Evolutionary conservation across 495 filamentous ascomycete genomes (phyloP).

Genomic region (Tricharina praecox): DNA sequence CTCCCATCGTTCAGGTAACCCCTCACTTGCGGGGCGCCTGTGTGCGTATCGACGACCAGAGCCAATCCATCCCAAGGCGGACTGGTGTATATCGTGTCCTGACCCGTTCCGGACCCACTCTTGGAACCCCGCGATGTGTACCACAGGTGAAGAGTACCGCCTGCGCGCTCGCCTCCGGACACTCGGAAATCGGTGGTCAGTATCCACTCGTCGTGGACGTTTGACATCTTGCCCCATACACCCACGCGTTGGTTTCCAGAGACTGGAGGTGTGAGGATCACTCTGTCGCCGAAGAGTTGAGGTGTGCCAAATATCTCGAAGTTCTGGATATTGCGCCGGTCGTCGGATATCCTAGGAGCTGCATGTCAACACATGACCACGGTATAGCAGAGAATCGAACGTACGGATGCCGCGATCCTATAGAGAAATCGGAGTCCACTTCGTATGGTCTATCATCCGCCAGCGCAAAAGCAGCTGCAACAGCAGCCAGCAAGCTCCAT

Average conservation of each 20-base stretch:
- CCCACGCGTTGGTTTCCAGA: constrained; percentile 76
- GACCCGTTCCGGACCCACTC: constrained; percentile 4
- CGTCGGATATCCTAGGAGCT: constrained; percentile 37
- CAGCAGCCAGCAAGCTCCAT: constrained; percentile 7
- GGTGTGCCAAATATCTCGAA: constrained; percentile 59
- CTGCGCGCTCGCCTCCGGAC: constrained; percentile 65
- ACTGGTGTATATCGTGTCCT: constrained; percentile 23
- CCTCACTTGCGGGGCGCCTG: constrained; percentile 63
- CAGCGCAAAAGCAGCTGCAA: not conserved
- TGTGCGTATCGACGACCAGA: constrained; percentile 73
- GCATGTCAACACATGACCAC: constrained; percentile 20
- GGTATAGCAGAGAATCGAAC: constrained; percentile 2
- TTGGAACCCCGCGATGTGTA: constrained; percentile 40
- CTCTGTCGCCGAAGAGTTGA: constrained; percentile 72
- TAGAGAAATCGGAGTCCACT: constrained; percentile 17
- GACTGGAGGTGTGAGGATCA: constrained; percentile 77
- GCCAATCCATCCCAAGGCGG: constrained; percentile 53
- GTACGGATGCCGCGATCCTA: constrained; percentile 22
- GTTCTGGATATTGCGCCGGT: constrained; percentile 39
- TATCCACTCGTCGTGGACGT: constrained; percentile 51
- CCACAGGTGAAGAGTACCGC: constrained; percentile 89
- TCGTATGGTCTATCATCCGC: constrained; percentile 1
- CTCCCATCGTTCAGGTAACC: constrained; percentile 90
- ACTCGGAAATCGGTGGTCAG: constrained; percentile 76
- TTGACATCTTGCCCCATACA: constrained; percentile 55